These are phyloP conservation scores for Anisodus acutangulus DNA, from an alignment of 257 asterid genomes.

Conservation along the genomic window DNA sequence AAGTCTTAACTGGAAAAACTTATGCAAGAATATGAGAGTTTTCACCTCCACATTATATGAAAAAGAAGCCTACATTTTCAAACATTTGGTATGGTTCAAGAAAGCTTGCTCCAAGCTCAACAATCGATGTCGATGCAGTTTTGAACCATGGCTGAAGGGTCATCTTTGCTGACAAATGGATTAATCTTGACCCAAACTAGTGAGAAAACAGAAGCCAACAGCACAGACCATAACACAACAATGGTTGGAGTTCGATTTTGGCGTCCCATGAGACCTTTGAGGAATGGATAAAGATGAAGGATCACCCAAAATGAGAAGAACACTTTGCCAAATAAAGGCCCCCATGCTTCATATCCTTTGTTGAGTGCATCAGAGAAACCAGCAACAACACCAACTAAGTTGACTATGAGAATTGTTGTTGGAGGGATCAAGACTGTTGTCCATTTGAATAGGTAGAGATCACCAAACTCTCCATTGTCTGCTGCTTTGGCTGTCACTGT, in stretches of 20 bases:
- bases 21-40: neutral
- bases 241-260: constrained; percentile 94
- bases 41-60: neutral
- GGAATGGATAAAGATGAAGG: constrained; percentile 86
- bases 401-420: constrained; percentile 73
- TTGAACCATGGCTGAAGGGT: constrained; percentile 54
- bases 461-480: constrained; percentile 84
- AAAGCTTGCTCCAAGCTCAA: constrained; percentile 40
- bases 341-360: constrained; percentile 94
- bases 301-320: constrained; percentile 97
- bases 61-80: constrained; percentile 3
- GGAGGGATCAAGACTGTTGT: constrained; percentile 97
- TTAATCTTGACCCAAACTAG: constrained; percentile 95
- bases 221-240: constrained; percentile 87
- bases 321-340: constrained; percentile 88
- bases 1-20: neutral
- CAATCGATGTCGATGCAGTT: constrained; percentile 89
- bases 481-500: constrained; percentile 85
- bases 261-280: constrained; percentile 92
- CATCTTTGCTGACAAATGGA: constrained; percentile 69
- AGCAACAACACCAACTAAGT: constrained; percentile 91
- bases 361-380: constrained; percentile 93
- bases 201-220: constrained; percentile 91
- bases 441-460: constrained; percentile 88
- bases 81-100: neutral